Conservation (phyloP, 768 basidiomycete genomes). For the Hygrophorus pudorinus region DNA sequence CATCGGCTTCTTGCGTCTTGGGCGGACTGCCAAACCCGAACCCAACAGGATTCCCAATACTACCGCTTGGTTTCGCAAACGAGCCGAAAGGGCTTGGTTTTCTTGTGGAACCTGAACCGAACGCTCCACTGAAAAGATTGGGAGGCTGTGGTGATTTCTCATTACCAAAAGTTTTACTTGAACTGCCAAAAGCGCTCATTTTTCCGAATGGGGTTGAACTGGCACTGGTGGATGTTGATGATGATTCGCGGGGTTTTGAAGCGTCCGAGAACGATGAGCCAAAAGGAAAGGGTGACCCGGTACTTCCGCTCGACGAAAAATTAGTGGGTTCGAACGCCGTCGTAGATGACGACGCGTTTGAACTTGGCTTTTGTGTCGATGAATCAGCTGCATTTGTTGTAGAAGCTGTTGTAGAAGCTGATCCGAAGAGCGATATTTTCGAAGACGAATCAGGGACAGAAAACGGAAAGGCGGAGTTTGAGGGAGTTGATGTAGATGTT, state of each 20-base stretch:
- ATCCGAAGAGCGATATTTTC: background rate
- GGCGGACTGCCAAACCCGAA: slow-evolving; percentile 43
- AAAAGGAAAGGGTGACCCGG: slow-evolving; percentile 1
- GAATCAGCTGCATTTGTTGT: too few relatives aligned
- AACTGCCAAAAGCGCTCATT: too few relatives aligned
- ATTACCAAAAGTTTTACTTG: too few relatives aligned
- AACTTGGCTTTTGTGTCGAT: too few relatives aligned
- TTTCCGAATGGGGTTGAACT: too few relatives aligned
- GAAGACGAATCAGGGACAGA: background rate
- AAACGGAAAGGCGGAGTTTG: slow-evolving; percentile 1
- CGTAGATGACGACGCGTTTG: background rate
- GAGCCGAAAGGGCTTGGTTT: slow-evolving; percentile 16
- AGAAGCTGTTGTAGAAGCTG: too few relatives aligned
- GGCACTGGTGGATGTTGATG: too few relatives aligned
- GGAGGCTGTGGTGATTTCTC: slow-evolving; percentile 3
- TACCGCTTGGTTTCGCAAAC: slow-evolving; percentile 30
- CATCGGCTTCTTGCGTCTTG: slow-evolving; percentile 14
- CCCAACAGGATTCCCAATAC: slow-evolving; percentile 55
- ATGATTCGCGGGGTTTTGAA: too few relatives aligned
- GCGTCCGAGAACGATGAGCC: background rate
- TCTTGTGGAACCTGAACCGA: slow-evolving; percentile 1
- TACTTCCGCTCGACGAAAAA: background rate
- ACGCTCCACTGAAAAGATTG: background rate
- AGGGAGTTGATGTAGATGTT: slow-evolving; percentile 9
- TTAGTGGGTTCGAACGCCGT: background rate